Conservation (phyloP, 2,329 filamentous ascomycete species). For the Fusarium mexicanum region DNA sequence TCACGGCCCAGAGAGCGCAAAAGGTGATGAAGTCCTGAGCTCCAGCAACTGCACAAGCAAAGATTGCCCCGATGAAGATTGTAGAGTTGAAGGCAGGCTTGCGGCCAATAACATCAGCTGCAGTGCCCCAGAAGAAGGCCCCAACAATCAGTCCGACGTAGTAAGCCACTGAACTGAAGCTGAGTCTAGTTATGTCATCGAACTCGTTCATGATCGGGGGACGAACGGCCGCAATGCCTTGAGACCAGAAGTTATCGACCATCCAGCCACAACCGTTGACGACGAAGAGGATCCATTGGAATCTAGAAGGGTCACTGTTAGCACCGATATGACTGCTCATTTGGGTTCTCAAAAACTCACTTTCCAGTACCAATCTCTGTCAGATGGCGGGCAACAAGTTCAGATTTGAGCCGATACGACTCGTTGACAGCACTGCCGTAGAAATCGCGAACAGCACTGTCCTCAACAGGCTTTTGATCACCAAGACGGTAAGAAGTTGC, state of each 20-base stretch:
- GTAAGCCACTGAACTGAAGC: constrained; percentile 49
- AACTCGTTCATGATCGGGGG: constrained; percentile 50
- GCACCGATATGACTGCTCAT: accelerated
- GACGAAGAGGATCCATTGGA: constrained; percentile 56
- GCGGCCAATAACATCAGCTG: constrained; percentile 54
- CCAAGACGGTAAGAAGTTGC: neutral
- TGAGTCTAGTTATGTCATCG: constrained; percentile 42
- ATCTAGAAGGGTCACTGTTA: constrained; percentile 27
- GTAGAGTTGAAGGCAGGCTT: constrained; percentile 58
- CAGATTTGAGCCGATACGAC: constrained; percentile 1
- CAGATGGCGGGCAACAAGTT: neutral
- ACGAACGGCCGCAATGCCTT: constrained; percentile 48
- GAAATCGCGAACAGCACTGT: neutral
- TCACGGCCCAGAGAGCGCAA: constrained; percentile 54
- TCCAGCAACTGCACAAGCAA: constrained; percentile 66
- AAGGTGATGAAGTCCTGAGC: constrained; percentile 68
- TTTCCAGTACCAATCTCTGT: constrained; percentile 1
- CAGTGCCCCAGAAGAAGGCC: constrained; percentile 57
- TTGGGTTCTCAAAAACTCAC: neutral
- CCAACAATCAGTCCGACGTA: constrained; percentile 57
- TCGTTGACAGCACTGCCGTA: constrained; percentile 3
- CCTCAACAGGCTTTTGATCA: neutral
- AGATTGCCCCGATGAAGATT: constrained; percentile 58
- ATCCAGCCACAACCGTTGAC: constrained; percentile 60
- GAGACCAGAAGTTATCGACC: constrained; percentile 48